These are phyloP conservation scores for Podaxis pistillaris DNA, from an alignment of 768 basidiomycete species.

Conservation along the genomic window DNA sequence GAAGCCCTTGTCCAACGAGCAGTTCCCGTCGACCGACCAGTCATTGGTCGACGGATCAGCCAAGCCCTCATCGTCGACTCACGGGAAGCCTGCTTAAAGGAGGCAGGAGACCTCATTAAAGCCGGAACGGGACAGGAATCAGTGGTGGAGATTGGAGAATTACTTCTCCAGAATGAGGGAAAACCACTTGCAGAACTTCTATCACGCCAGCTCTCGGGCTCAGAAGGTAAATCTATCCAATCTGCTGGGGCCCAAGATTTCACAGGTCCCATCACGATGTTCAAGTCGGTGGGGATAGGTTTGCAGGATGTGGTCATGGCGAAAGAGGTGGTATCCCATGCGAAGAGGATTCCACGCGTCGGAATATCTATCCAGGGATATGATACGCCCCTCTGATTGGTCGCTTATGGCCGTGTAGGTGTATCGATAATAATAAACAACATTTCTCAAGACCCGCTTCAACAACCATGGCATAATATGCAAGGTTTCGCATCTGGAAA, in stretches of 20 bases:
- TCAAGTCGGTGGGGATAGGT: slow-evolving; percentile 87
- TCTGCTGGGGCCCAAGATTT: slow-evolving; percentile 16
- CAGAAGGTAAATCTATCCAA: not conserved
- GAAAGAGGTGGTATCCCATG: slow-evolving; percentile 60
- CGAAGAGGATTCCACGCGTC: slow-evolving; percentile 43
- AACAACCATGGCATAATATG: not conserved
- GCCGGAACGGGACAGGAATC: slow-evolving; percentile 37
- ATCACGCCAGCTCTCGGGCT: not conserved
- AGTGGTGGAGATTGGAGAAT: slow-evolving; percentile 70
- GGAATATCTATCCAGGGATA: slow-evolving; percentile 51
- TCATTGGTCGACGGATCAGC: not conserved
- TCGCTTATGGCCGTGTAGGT: not conserved
- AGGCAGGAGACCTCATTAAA: slow-evolving; percentile 82
- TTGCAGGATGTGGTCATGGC: slow-evolving; percentile 89
- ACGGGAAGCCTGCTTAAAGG: slow-evolving; percentile 59
- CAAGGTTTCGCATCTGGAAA: not conserved
- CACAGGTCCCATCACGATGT: slow-evolving; percentile 63
- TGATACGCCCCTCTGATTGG: slow-evolving; percentile 19
- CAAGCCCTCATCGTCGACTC: slow-evolving; percentile 70
- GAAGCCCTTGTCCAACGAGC: slow-evolving; percentile 54
- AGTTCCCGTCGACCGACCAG: slow-evolving; percentile 1
- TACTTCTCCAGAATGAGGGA: slow-evolving; percentile 33
- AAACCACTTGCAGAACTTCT: slow-evolving; percentile 13
- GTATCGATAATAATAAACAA: not conserved
- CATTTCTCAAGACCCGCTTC: not conserved